Conservation (phyloP, 345 rosid species). For the Odontarrhena argentea region DNA sequence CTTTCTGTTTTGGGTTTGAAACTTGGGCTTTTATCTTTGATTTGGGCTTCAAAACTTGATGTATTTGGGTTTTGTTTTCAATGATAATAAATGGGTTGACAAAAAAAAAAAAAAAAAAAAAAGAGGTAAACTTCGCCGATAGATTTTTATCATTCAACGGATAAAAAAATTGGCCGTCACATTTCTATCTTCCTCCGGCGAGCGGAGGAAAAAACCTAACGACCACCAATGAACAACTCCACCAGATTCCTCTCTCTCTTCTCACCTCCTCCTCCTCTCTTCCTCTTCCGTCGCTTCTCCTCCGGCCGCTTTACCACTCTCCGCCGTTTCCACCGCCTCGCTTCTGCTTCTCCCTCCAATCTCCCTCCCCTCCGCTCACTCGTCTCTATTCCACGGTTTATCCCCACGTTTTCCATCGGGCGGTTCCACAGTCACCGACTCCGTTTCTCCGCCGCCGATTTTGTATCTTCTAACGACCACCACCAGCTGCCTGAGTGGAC, state of each 20-base stretch:
- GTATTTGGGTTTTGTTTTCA: too few species aligned
- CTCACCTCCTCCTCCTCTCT: conserved; percentile 50
- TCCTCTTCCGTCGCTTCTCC: conserved; percentile 39
- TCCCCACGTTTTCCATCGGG: conserved; percentile 32
- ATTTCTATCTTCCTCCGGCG: conserved; percentile 11
- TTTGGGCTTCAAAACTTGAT: too few species aligned
- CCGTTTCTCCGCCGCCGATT: conserved; percentile 30
- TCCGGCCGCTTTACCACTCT: conserved; percentile 41
- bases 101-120: too few species aligned
- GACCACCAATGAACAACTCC: conserved; percentile 57
- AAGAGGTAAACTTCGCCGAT: too few species aligned
- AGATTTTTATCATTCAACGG: too few species aligned
- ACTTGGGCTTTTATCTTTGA: too few species aligned
- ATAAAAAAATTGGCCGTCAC: too few species aligned
- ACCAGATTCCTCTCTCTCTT: conserved; percentile 66
- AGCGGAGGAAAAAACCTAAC: not conserved
- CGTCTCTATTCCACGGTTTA: conserved; percentile 21
- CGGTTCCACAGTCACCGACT: conserved; percentile 34
- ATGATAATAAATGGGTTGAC: too few species aligned
- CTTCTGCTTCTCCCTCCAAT: conserved; percentile 21
- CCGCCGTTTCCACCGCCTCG: conserved; percentile 28
- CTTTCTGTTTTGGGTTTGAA: too few species aligned
- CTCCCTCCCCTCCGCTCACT: conserved; percentile 19
- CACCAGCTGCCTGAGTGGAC: conserved; percentile 53
- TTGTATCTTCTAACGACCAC: conserved; percentile 19